Conservation (phyloP, 2,329 filamentous ascomycete genomes). For the Hypomyces rosellus region DNA sequence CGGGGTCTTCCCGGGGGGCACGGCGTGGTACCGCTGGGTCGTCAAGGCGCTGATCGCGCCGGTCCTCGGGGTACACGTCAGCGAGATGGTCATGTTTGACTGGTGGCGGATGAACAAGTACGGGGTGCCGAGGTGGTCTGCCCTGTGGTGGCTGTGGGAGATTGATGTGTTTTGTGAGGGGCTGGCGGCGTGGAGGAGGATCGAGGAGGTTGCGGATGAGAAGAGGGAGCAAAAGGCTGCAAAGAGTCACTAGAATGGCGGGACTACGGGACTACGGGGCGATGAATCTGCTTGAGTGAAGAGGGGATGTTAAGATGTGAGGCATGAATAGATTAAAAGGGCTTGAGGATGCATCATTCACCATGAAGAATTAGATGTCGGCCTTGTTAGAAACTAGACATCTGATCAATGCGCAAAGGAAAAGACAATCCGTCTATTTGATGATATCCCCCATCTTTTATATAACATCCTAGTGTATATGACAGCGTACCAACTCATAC, state of each 20-base stretch:
- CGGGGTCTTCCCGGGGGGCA: slow-evolving; percentile 49
- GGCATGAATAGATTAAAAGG: not conserved
- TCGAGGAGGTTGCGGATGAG: slow-evolving; percentile 42
- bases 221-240: slow-evolving; percentile 35
- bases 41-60: slow-evolving; percentile 52
- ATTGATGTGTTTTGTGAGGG: slow-evolving; percentile 50
- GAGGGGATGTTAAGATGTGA: not conserved
- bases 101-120: slow-evolving; percentile 39
- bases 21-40: slow-evolving; percentile 50
- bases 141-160: slow-evolving; percentile 52
- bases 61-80: slow-evolving; percentile 57
- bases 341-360: not conserved
- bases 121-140: slow-evolving; percentile 38
- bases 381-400: not conserved
- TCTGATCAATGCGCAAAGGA: not conserved
- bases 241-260: slow-evolving; percentile 32
- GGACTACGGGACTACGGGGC: no score
- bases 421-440: not conserved
- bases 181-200: slow-evolving; percentile 40
- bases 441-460: not conserved
- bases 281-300: not conserved
- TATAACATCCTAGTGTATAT: not conserved
- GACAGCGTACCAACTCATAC: no score
- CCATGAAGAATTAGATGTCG: not conserved
- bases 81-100: slow-evolving; percentile 55